Conservation (phyloP, 129 eudicot species). For the carrot (Daucus carota) region DNA sequence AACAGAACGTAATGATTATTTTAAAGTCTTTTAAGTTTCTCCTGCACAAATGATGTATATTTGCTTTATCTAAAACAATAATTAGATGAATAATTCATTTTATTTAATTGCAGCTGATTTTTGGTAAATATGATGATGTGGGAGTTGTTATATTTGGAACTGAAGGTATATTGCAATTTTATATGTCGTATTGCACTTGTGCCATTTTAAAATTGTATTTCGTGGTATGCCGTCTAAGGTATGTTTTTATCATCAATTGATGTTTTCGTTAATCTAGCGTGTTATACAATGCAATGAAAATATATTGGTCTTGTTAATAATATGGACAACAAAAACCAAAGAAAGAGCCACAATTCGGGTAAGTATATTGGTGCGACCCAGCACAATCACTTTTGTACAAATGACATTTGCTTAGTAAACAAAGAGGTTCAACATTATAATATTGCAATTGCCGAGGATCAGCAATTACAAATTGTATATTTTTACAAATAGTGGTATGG, state of each 20-base stretch:
- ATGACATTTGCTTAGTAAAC: background rate
- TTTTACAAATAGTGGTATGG: background rate
- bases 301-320: background rate
- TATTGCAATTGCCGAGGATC: background rate
- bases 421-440: background rate
- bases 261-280: background rate
- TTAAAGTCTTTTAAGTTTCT: background rate
- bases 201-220: background rate
- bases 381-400: background rate
- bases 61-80: background rate
- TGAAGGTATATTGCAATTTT: slow-evolving; percentile 43
- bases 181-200: background rate
- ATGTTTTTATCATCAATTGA: background rate
- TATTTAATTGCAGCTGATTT: slow-evolving; percentile 58
- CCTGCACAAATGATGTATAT: background rate
- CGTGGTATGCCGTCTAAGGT: slow-evolving; percentile 5
- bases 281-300: slow-evolving; percentile 11
- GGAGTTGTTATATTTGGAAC: slow-evolving; percentile 89
- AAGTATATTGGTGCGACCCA: background rate
- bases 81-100: slow-evolving; percentile 8
- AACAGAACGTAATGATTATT: background rate
- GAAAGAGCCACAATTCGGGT: background rate
- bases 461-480: background rate
- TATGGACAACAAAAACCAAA: background rate
- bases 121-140: slow-evolving; percentile 74